Evolutionary conservation across 75 land plant species (phyloP), one percentile per base, ranked within the genome.

Genomic region (Picea glauca): DNA sequence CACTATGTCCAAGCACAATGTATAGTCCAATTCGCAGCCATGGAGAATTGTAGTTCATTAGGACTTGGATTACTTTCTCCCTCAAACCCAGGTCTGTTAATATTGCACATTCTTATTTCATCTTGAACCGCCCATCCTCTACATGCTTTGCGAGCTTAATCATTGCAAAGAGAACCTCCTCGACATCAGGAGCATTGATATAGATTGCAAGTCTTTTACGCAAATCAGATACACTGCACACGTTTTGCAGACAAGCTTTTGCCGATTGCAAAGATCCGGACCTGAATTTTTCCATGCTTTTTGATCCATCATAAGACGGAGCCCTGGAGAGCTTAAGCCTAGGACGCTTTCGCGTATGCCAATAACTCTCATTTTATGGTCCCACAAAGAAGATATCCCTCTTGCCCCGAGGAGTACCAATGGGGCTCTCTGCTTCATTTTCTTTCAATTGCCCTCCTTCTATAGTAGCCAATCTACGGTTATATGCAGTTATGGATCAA

Each of bases 21-120:
- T 88, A 83, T 46, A 95, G 78, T 17, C 95, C 98, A 60, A 93
- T 85, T 63, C 87, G 81, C 17, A 95, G 91, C 98, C 98, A 95
- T 54, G 79, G 60, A 31, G 90, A 79, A 26, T 26, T 26, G 26
- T 26, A 26, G 26, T 26, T 26, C 26, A 26, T 26, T 26, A 26
- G 26, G 26, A 26, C 26, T 26, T 26, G 26, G 26, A 26, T 0
- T 26, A 0, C 26, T 26, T 26, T 26, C 26, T 26, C 26, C 26
- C 26, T 26, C 26, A 26, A 26, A 26, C 26, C 26, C 26, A 26
- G 26, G 26, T 26, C 26, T 26, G 0, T 26, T 26, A 26, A 26
- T 26, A 26, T 26, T 26, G 26, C 26, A 26, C 26, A 26, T 26
- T 26, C 26, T 26, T 26, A 0, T 26, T 26, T 26, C 26, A 26